Conservation (phyloP, 805 yeast genomes). For the Suhomyces tanzawaensis region DNA sequence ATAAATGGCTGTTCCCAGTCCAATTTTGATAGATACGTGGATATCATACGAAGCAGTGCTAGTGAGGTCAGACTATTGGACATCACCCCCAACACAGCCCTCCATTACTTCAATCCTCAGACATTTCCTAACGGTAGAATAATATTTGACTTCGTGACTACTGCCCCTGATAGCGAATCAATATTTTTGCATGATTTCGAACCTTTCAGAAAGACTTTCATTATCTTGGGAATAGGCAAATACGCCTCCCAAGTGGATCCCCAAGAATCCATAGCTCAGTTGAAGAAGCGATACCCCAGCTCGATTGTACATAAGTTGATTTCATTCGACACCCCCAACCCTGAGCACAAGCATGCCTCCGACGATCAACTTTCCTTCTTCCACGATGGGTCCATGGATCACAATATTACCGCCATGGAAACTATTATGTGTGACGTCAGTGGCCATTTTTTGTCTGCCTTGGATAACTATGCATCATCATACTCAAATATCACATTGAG, state of each 20-base stretch:
- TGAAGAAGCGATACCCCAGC: slow-evolving; percentile 48
- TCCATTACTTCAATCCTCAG: slow-evolving; percentile 71
- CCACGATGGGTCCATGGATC: slow-evolving; percentile 25
- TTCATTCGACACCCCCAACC: slow-evolving; percentile 49
- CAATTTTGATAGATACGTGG: slow-evolving; percentile 44
- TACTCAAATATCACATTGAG: slow-evolving; percentile 77
- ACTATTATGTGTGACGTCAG: slow-evolving; percentile 74
- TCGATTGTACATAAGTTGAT: slow-evolving; percentile 55
- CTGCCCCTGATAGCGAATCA: slow-evolving; percentile 52
- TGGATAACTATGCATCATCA: slow-evolving; percentile 69
- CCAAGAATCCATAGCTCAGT: slow-evolving; percentile 26
- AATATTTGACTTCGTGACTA: slow-evolving; percentile 51
- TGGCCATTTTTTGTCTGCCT: slow-evolving; percentile 55
- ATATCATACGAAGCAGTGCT: slow-evolving; percentile 41
- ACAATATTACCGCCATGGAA: slow-evolving; percentile 40
- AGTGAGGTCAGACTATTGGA: slow-evolving; percentile 73
- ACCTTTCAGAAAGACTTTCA: slow-evolving; percentile 77
- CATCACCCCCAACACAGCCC: slow-evolving; percentile 56
- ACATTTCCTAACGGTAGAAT: slow-evolving; percentile 78
- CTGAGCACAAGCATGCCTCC: slow-evolving; percentile 14
- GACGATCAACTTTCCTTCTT: slow-evolving; percentile 15
- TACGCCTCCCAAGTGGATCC: slow-evolving; percentile 17
- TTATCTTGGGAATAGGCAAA: slow-evolving; percentile 48
- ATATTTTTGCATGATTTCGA: slow-evolving; percentile 82
- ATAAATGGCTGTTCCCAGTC: slow-evolving; percentile 45